Conservation (phyloP, 2,329 filamentous ascomycete genomes). For the Xylariaceae sp. region DNA sequence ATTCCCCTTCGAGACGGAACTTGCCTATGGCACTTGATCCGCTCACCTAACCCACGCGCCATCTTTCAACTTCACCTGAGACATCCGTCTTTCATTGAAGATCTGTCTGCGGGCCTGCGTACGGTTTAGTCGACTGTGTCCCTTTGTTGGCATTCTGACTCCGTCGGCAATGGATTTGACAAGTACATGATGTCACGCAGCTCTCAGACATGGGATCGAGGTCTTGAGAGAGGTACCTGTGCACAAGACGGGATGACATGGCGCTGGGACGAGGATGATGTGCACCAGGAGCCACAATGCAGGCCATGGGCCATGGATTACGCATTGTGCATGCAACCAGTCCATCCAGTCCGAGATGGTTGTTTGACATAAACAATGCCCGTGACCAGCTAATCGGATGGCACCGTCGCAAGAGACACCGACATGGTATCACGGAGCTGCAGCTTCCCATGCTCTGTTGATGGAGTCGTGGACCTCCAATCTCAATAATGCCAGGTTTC, state of each 20-base stretch:
- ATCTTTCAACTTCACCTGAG: neutral
- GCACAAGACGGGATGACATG: neutral
- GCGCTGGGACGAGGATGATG: neutral
- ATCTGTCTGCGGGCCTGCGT: neutral
- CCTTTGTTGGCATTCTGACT: neutral
- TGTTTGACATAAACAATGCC: neutral
- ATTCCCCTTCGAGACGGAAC: neutral
- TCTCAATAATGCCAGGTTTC: neutral
- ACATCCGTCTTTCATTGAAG: neutral
- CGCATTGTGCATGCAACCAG: neutral
- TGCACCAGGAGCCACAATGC: neutral
- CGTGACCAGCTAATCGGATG: no score
- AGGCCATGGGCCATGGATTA: neutral
- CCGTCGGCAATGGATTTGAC: neutral
- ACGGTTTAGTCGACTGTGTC: neutral
- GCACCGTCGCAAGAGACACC: no score
- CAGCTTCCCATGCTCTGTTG: no score
- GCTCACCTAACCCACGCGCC: neutral
- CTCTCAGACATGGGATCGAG: neutral
- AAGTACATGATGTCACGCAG: neutral
- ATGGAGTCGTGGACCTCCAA: neutral
- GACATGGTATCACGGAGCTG: no score
- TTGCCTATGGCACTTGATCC: neutral
- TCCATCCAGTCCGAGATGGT: neutral
- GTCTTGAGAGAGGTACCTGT: neutral